A percentile compares a stretch with the other conserved stretches of the same genome.
Evolutionary conservation across 148 eudicot genomes (phyloP).

Genomic region (Arbutus unedo): DNA sequence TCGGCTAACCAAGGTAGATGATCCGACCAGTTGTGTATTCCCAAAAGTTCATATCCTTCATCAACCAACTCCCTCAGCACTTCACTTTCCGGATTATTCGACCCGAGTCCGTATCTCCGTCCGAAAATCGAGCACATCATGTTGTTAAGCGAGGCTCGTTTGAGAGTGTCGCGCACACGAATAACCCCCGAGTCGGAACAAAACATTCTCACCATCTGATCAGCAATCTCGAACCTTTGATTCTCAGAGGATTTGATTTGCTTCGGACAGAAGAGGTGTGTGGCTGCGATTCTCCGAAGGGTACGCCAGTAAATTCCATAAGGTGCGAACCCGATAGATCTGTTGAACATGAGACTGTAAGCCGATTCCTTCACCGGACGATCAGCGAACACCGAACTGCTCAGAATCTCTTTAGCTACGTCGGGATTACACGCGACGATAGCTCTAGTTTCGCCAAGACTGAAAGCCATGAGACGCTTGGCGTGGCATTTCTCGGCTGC

Average conservation of each 20-base stretch:
- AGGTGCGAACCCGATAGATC: constrained; percentile 85
- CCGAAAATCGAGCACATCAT: constrained; percentile 84
- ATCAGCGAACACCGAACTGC: constrained; percentile 56
- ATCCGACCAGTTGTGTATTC: constrained; percentile 62
- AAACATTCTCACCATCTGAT: constrained; percentile 38
- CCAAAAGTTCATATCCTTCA: constrained; percentile 75
- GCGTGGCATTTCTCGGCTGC: constrained; percentile 32
- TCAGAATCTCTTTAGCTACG: constrained; percentile 64
- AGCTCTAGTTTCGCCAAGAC: constrained; percentile 61
- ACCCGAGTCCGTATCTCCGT: constrained; percentile 20
- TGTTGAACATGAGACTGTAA: constrained; percentile 61
- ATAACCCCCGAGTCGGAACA: constrained; percentile 10
- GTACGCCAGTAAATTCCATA: constrained; percentile 76
- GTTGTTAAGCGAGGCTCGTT: constrained; percentile 55
- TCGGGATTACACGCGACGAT: constrained; percentile 57
- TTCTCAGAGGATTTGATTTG: constrained; percentile 51
- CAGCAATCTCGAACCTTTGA: constrained; percentile 36
- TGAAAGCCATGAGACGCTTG: constrained; percentile 66
- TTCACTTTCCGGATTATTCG: constrained; percentile 20
- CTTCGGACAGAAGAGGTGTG: constrained; percentile 67
- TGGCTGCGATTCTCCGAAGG: constrained; percentile 55
- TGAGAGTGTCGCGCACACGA: constrained; percentile 41
- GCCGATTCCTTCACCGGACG: constrained; percentile 82
- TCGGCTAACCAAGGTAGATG: constrained; percentile 55
- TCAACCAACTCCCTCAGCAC: constrained; percentile 55